Conservation (phyloP, 2,329 filamentous ascomycete genomes). For the Fusarium anguioides region DNA sequence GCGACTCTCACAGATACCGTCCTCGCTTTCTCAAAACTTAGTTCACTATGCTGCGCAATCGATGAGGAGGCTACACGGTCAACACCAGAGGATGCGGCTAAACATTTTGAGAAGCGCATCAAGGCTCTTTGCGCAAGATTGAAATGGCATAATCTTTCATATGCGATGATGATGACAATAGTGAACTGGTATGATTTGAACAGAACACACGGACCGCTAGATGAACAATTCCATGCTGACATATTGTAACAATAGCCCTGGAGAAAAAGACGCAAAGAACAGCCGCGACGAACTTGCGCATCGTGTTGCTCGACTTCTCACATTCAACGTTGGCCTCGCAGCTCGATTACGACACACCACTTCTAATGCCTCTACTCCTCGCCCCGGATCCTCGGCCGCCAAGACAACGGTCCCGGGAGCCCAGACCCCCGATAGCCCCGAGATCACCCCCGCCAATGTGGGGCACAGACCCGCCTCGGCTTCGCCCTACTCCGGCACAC, state of each 20-base stretch:
- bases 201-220: conserved; percentile 12
- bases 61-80: conserved; percentile 38
- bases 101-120: conserved; percentile 44
- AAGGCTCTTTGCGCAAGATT: conserved; percentile 49
- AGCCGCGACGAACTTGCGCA: conserved; percentile 50
- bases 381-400: conserved; percentile 33
- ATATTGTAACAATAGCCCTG: conserved; percentile 43
- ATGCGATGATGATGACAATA: conserved; percentile 55
- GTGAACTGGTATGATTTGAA: conserved; percentile 50
- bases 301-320: conserved; percentile 50
- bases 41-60: conserved; percentile 45
- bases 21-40: conserved; percentile 51
- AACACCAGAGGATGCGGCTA: conserved; percentile 30
- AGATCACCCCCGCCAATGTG: conserved; percentile 37
- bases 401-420: conserved; percentile 25
- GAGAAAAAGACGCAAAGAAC: conserved; percentile 51
- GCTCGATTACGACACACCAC: conserved; percentile 46
- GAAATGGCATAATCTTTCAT: conserved; percentile 54
- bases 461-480: conserved; percentile 33
- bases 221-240: conserved; percentile 5
- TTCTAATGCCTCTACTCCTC: conserved; percentile 16
- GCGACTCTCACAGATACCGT: conserved; percentile 52
- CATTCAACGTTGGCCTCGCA: conserved; percentile 50
- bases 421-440: conserved; percentile 20
- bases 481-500: conserved; percentile 46